phyloP scores from a whole-genome alignment of 768 basidiomycete species.

The Tylopilus sp. region DNA sequence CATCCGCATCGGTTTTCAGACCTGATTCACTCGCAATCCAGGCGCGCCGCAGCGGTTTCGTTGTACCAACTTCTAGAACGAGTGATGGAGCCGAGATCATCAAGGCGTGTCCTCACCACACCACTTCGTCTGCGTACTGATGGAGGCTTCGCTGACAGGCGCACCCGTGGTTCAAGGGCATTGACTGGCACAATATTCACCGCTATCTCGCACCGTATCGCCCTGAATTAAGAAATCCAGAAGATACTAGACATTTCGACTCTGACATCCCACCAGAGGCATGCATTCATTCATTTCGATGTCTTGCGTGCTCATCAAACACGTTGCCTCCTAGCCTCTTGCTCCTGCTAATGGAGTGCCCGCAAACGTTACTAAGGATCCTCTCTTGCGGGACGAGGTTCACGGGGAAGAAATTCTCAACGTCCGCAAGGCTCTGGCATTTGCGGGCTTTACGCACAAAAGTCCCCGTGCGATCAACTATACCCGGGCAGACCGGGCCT shows the following conservation, averaged over 20 bases:
- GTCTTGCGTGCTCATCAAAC: slow-evolving; percentile 28
- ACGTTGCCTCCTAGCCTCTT: slow-evolving; percentile 59
- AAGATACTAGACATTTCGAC: slow-evolving; percentile 94
- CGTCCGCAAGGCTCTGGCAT: slow-evolving; percentile 87
- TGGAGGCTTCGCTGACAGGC: slow-evolving; percentile 40
- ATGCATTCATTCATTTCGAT: slow-evolving; percentile 31
- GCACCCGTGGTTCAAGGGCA: slow-evolving; percentile 88
- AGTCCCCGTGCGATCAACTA: slow-evolving; percentile 79
- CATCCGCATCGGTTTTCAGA: slow-evolving; percentile 61
- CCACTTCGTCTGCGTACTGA: slow-evolving; percentile 18
- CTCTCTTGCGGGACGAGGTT: slow-evolving; percentile 77
- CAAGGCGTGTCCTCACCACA: slow-evolving; percentile 53
- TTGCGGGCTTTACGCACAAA: slow-evolving; percentile 90
- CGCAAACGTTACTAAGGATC: slow-evolving; percentile 84
- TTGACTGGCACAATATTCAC: slow-evolving; percentile 89
- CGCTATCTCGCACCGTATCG: slow-evolving; percentile 82
- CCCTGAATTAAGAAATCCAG: slow-evolving; percentile 76
- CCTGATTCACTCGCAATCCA: slow-evolving; percentile 77
- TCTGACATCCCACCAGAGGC: slow-evolving; percentile 92
- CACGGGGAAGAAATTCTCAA: slow-evolving; percentile 86
- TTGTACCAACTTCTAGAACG: slow-evolving; percentile 48
- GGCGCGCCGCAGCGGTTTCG: slow-evolving; percentile 71
- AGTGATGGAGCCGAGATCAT: slow-evolving; percentile 87
- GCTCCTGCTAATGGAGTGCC: slow-evolving; percentile 85
- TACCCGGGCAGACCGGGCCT: slow-evolving; percentile 69